Evolutionary conservation across 495 filamentous ascomycete genomes (phyloP).

Genomic region (Aspergillus heteromorphus): DNA sequence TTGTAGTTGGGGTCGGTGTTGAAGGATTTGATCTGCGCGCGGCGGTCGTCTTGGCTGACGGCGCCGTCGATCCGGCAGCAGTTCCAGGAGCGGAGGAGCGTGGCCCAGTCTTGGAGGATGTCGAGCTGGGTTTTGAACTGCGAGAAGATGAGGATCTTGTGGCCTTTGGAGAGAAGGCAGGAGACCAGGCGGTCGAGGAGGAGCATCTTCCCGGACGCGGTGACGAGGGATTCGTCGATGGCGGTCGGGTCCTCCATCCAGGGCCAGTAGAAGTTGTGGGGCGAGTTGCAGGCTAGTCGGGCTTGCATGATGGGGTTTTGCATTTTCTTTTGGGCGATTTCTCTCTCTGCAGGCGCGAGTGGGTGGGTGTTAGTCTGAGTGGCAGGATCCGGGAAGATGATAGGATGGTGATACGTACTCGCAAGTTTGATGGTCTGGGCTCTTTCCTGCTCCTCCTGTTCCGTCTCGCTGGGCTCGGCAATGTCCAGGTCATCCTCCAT

Average conservation of each 20-base stretch:
- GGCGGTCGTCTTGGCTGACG: conserved; percentile 76
- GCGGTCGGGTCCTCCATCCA: conserved; percentile 52
- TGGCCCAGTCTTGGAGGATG: conserved; percentile 81
- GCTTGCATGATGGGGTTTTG: conserved; percentile 94
- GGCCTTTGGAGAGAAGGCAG: conserved; percentile 63
- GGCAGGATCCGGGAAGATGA: background rate
- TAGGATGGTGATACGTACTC: conserved; percentile 44
- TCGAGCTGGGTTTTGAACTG: conserved; percentile 95
- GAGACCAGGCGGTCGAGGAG: conserved; percentile 83
- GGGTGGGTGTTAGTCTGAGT: background rate
- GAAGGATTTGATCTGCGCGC: conserved; percentile 78
- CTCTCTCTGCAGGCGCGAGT: conserved; percentile 54
- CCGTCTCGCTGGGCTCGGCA: conserved; percentile 40
- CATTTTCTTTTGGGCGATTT: conserved; percentile 86
- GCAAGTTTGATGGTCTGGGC: conserved; percentile 73
- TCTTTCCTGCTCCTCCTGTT: conserved; percentile 60
- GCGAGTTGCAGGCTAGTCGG: conserved; percentile 84
- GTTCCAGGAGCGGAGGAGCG: conserved; percentile 63
- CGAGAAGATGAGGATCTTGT: conserved; percentile 93
- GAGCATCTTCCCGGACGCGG: conserved; percentile 89
- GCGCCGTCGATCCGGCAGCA: conserved; percentile 88
- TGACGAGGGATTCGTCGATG: conserved; percentile 74
- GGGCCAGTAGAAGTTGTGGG: conserved; percentile 95
- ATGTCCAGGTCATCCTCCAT: conserved; percentile 49
- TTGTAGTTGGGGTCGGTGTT: conserved; percentile 65